Conservation (phyloP, 805 yeast species). For the Candida berthetii region DNA sequence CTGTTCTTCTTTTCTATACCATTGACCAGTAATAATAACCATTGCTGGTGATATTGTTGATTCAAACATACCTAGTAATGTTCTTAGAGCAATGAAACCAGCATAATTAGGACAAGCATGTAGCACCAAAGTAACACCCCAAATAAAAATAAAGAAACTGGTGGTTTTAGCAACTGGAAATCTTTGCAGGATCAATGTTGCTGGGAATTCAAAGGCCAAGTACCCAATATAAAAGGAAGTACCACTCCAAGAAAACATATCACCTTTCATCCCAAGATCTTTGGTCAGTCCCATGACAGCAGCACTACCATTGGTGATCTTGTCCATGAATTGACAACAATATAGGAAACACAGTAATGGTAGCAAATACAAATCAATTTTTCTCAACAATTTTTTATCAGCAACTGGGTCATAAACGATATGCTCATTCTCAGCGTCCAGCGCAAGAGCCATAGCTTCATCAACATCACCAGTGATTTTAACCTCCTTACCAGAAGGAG, state of each 20-base stretch:
- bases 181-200: conserved; percentile 40
- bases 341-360: conserved; percentile 45
- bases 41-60: conserved; percentile 26
- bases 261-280: conserved; percentile 39
- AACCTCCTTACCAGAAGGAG: conserved; percentile 21
- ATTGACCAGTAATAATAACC: conserved; percentile 13
- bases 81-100: conserved; percentile 41
- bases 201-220: conserved; percentile 47
- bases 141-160: conserved; percentile 41
- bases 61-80: conserved; percentile 45
- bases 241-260: conserved; percentile 48
- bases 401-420: conserved; percentile 17
- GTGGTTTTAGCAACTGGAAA: conserved; percentile 51
- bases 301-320: conserved; percentile 43
- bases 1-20: conserved; percentile 21
- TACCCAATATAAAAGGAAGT: conserved; percentile 63
- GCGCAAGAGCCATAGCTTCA: conserved; percentile 35
- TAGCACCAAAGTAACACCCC: conserved; percentile 57
- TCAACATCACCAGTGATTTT: conserved; percentile 33
- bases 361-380: conserved; percentile 43
- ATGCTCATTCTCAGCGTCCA: conserved; percentile 18
- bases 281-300: conserved; percentile 44
- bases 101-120: conserved; percentile 38
- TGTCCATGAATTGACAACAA: conserved; percentile 56
- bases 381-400: conserved; percentile 32